Evolutionary conservation across 768 basidiomycete species (phyloP).

Genomic region (Amanita exitialis): DNA sequence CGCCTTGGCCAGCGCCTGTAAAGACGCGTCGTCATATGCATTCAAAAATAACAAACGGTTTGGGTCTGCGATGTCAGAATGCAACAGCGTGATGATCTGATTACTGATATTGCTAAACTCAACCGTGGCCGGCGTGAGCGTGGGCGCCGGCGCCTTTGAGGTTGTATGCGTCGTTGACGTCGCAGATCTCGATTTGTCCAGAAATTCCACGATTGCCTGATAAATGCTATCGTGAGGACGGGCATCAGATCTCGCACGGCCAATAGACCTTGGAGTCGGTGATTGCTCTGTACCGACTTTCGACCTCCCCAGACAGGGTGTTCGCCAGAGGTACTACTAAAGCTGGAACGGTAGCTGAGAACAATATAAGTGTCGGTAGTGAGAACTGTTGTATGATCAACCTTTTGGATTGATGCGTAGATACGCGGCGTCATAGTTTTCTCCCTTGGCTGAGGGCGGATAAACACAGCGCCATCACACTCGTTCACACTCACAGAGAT

Average conservation of each 20-base stretch:
- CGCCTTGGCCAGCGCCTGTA: slow-evolving; percentile 35
- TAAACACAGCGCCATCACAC: background rate
- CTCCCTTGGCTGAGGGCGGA: slow-evolving; percentile 49
- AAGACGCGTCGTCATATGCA: slow-evolving; percentile 44
- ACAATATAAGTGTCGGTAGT: too few species aligned
- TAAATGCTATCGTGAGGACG: background rate
- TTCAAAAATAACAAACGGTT: slow-evolving; percentile 47
- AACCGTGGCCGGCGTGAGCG: slow-evolving; percentile 72
- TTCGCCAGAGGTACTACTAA: slow-evolving; percentile 70
- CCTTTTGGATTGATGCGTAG: slow-evolving; percentile 74
- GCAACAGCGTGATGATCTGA: slow-evolving; percentile 46
- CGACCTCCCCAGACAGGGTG: background rate
- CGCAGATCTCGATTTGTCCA: slow-evolving; percentile 73
- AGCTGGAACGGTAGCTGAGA: slow-evolving; percentile 55
- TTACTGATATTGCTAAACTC: slow-evolving; percentile 48
- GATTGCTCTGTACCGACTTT: background rate
- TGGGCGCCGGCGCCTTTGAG: slow-evolving; percentile 64
- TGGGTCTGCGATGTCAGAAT: slow-evolving; percentile 55
- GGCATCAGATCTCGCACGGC: background rate
- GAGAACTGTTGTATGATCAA: slow-evolving; percentile 12
- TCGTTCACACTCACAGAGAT: slow-evolving; percentile 32
- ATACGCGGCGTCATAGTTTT: slow-evolving; percentile 69
- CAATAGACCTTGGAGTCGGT: slow-evolving; percentile 39
- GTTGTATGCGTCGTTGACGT: slow-evolving; percentile 61
- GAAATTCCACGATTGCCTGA: slow-evolving; percentile 67